Base-by-base conservation (phyloP, 495 filamentous ascomycete genomes). In the Neurospora africana region DNA sequence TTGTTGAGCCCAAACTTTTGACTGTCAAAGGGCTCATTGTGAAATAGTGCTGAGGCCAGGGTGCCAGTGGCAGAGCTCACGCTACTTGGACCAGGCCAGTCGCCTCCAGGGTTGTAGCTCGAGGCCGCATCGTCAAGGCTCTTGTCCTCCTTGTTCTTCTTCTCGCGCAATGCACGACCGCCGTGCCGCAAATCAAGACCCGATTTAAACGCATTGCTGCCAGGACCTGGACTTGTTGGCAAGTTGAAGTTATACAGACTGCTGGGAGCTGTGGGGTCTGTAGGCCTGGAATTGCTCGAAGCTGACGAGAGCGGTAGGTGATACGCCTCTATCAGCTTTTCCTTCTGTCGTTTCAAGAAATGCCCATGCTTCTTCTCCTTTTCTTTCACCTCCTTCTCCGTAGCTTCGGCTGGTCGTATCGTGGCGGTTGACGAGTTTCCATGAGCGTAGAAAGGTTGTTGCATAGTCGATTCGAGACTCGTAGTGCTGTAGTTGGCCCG, bases 261-360 rank as follows among this genome's bases (percentile, higher is more conserved):
- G 76, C 90, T 90, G 1, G 94, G 93, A 5, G 93, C 93, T 75
- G 86, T 91, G 0, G 94, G 93, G 78, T 97, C 93, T 3, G 90
- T 89, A 1, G 94, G 92, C 77, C 88, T 89, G 6, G 94, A 97
- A 78, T 97, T 98, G 78, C 92, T 95, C 36, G 89, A 90, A 23
- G 94, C 93, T 4, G 95, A 98, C 0, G 94, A 97, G 1, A 98
- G 86, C 3, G 93, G 86, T 41, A 91, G 86, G 74, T 95, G 89
- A 70, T 94, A 91, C 69, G 96, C 93, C 69, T 90, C 87, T 76
- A 91, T 94, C 27, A 94, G 82, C 80, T 96, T 98, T 78, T 98
- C 87, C 80, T 97, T 97, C 82, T 96, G 93, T 65, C 95, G 86
- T 4, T 93, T 94, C 69, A 98, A 78, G 78, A 98, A 98, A 77